Evolutionary conservation across 208 protist species (phyloP), one percentile per base, ranked within the genome.

Genomic region (Strigomonas galati): DNA sequence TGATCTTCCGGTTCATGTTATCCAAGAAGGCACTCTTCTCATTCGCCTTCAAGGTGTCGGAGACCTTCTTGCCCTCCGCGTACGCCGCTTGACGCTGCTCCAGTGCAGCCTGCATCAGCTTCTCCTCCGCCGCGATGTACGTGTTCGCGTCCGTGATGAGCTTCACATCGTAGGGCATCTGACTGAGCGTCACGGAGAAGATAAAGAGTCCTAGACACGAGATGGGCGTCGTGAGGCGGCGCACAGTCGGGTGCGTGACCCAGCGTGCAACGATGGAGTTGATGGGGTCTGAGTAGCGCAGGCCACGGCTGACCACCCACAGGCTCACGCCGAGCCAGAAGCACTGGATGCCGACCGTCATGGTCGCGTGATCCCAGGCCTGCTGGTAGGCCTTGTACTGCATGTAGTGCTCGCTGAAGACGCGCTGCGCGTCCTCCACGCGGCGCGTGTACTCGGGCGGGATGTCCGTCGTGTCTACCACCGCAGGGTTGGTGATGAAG

Each of bases 361-460:
- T 70, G 54, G 72, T 32, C 21, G 75, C 74, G 32, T 78, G 69
- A 30, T 53, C 65, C 72, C 66, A 68, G 28, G 74, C 75, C 5
- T 80, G 61, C 40, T 35, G 48, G 64, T 71, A 74, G 53, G 65
- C 72, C 30, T 55, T 51, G 55, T 84, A 69, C 76, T 82, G 65
- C 43, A 75, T 66, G 65, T 84, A 65, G 61, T 89, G 80, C 12
- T 79, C 43, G 48, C 82, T 66, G 54, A 76, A 92, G 26, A 76
- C 44, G 19, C 85, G 82, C 44, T 83, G 82, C 3, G 82, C 85
- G 37, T 86, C 85, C 49, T 90, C 87, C 58, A 93, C 82, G 49
- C 81, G 83, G 6, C 79, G 78, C 48, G 86, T 78, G 74, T 84
- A 81, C 54, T 76, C 69, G 7, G 66, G 63, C 10, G 87, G 76